Evolutionary conservation across 768 basidiomycete species (phyloP), one percentile per base, ranked within the genome.

Genomic region (Trametes meyenii): DNA sequence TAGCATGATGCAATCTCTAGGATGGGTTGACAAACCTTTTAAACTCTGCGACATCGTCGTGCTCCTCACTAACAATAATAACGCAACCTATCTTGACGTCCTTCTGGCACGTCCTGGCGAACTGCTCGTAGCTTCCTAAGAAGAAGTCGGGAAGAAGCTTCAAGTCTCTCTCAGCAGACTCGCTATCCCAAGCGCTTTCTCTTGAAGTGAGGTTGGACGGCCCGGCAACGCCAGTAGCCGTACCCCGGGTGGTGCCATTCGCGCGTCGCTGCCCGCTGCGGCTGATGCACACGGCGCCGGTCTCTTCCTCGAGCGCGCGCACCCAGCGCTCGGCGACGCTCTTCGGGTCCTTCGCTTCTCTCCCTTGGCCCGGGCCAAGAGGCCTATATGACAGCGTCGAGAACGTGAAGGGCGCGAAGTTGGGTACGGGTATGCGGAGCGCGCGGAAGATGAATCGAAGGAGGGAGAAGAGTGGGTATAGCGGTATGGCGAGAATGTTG

Each of bases 31-130:
- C 82, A 23, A 24, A 89, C 89, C 87, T 82, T 74, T 96, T 96
- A 78, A 98, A 98, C 64, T 87, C 88, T 1, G 85, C 77, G 23
- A 89, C 90, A 64, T 94, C 88, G 70, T 98, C 94, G 67, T 99
- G 95, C 70, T 97, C 95, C 39, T 87, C 86, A 67, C 90, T 94
- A 59, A 93, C 87, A 33, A 98, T 78, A 3, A 98, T 74, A 2
- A 95, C 83, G 67, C 94, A 92, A 0, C 88, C 88, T 53, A 97
- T 80, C 71, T 83, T 85, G 2, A 66, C 76, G 45, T 96, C 90
- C 51, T 79, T 83, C 70, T 93, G 85, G 61, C 92, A 90, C 40
- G 73, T 69, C 54, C 84, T 80, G 63, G 96, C 74, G 42, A 88
- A 89, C 4, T 88, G 83, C 63, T 98, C 94, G 71, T 98, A 98